Percentiles rank a stretch among this genome's conserved stretches.
Evolutionary conservation across 2,329 filamentous ascomycete species (phyloP).

Genomic region (Fusarium avenaceum): DNA sequence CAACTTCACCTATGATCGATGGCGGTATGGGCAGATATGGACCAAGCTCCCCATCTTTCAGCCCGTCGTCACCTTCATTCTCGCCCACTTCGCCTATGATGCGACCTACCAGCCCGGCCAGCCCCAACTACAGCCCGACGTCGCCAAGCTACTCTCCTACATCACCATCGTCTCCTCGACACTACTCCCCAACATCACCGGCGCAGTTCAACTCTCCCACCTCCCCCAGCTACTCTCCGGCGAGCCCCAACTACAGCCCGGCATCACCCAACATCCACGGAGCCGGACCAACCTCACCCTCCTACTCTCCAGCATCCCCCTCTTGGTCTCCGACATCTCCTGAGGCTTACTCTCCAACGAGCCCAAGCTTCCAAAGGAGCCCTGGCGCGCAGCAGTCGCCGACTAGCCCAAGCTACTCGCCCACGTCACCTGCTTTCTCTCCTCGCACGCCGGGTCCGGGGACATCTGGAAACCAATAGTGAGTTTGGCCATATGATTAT

Average conservation of each 20-base stretch:
- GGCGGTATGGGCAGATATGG: slow-evolving; percentile 63
- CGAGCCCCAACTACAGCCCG: slow-evolving; percentile 79
- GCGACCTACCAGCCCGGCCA: slow-evolving; percentile 67
- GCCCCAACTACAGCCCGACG: slow-evolving; percentile 74
- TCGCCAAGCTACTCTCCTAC: slow-evolving; percentile 75
- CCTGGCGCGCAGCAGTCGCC: slow-evolving; percentile 70
- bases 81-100: slow-evolving; percentile 72
- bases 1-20: slow-evolving; percentile 77
- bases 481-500: slow-evolving; percentile 31
- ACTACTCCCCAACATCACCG: slow-evolving; percentile 80
- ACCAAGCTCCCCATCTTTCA: slow-evolving; percentile 72
- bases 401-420: slow-evolving; percentile 79
- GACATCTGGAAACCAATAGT: slow-evolving; percentile 60
- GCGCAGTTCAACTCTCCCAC: slow-evolving; percentile 79
- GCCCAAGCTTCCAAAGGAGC: slow-evolving; percentile 70
- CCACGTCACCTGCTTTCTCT: slow-evolving; percentile 66
- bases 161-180: slow-evolving; percentile 68
- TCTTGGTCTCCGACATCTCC: slow-evolving; percentile 83
- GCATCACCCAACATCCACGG: slow-evolving; percentile 69
- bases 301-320: slow-evolving; percentile 79
- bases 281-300: slow-evolving; percentile 66
- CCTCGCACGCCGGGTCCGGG: slow-evolving; percentile 61
- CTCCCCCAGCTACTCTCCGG: slow-evolving; percentile 79
- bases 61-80: slow-evolving; percentile 73
- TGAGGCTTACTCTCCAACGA: slow-evolving; percentile 73